A percentile compares a stretch with the other conserved stretches of the same genome.
Conservation (phyloP, 176 grass and related monocot genomes). For the Echinochloa phyllopogon region DNA sequence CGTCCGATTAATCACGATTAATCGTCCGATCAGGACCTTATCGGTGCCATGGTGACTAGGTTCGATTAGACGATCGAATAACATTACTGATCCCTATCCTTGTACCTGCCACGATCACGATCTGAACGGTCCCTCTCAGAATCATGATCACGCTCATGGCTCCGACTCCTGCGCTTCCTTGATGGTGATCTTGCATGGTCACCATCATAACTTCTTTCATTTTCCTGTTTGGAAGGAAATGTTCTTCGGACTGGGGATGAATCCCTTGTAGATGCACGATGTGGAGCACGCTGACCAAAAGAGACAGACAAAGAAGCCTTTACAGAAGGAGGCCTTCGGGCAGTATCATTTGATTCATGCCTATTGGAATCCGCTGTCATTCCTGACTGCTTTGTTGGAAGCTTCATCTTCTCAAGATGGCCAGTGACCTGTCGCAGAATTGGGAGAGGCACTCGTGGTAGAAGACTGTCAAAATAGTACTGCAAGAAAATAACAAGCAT, state of each 20-base stretch:
- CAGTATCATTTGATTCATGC: constrained; percentile 85
- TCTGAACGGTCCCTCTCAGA: constrained; percentile 46
- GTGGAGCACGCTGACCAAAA: constrained; percentile 95
- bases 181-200: constrained; percentile 53
- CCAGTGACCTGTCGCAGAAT: constrained; percentile 73
- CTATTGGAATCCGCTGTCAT: constrained; percentile 87
- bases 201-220: constrained; percentile 52
- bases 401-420: constrained; percentile 86
- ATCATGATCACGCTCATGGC: constrained; percentile 45
- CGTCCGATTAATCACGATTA: constrained; percentile 46
- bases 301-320: constrained; percentile 96
- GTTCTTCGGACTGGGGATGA: constrained; percentile 86
- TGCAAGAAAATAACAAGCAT: constrained; percentile 50
- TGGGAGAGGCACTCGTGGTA: constrained; percentile 86
- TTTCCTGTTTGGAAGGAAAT: constrained; percentile 50
- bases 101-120: constrained; percentile 46
- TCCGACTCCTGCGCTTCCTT: constrained; percentile 43
- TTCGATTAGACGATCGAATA: constrained; percentile 15
- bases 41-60: too few relatives aligned
- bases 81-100: constrained; percentile 49
- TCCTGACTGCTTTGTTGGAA: constrained; percentile 82
- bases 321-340: constrained; percentile 86
- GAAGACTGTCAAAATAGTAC: constrained; percentile 97
- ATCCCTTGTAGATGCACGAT: constrained; percentile 92
- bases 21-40: constrained; percentile 15